phyloP scores from a whole-genome alignment of 306 rosid genomes.

The Heteromeles arbutifolia region DNA sequence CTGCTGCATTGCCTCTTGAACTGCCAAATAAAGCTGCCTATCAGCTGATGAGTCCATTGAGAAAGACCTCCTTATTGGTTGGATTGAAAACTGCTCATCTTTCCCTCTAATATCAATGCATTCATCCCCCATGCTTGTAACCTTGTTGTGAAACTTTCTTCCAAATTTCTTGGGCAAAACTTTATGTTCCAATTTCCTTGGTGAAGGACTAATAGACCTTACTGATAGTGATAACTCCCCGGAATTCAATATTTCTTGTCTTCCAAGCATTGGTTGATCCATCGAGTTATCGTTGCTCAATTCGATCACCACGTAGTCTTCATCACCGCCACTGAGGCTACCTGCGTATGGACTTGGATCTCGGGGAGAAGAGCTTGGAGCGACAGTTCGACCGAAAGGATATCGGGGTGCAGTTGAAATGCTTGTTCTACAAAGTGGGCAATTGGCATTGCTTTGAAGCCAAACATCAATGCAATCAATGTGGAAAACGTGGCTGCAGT shows the following conservation, averaged over 20 bases:
- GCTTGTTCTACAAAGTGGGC: constrained; percentile 87
- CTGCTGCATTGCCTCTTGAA: constrained; percentile 60
- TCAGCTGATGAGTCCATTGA: constrained; percentile 89
- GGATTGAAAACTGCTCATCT: constrained; percentile 65
- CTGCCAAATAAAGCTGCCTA: constrained; percentile 64
- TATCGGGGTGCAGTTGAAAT: constrained; percentile 45
- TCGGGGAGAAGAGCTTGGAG: constrained; percentile 26
- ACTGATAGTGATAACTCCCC: constrained; percentile 22
- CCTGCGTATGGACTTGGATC: constrained; percentile 27
- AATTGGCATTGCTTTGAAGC: constrained; percentile 87
- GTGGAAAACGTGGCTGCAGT: constrained; percentile 77
- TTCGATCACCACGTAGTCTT: constrained; percentile 78
- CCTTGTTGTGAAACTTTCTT: constrained; percentile 46
- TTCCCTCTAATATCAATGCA: constrained; percentile 70
- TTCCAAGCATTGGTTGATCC: constrained; percentile 23
- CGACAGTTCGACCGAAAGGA: constrained; percentile 40
- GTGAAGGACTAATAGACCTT: constrained; percentile 35
- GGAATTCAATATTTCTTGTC: constrained; percentile 24
- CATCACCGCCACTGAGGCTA: constrained; percentile 29
- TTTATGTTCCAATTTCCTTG: constrained; percentile 30
- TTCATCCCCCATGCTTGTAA: constrained; percentile 88
- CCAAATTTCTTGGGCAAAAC: constrained; percentile 25
- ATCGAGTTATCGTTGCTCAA: constrained; percentile 27
- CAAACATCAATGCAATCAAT: constrained; percentile 93
- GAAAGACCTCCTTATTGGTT: constrained; percentile 84